Conservation (phyloP, 2,329 filamentous ascomycete genomes). For the Fusarium metavorans region DNA sequence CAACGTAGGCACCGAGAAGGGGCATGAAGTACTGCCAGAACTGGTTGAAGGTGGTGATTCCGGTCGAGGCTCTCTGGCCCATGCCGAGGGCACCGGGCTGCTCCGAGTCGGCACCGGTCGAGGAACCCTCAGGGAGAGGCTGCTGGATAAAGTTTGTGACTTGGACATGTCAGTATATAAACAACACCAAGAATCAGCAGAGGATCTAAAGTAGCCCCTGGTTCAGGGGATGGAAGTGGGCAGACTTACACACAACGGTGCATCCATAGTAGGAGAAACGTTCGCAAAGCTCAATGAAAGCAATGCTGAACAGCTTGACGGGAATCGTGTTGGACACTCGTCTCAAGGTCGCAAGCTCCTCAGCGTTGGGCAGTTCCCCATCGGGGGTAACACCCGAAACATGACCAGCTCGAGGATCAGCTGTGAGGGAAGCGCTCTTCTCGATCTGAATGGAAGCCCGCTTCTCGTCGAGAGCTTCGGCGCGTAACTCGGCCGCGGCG, state of each 20-base stretch:
- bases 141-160: slow-evolving; percentile 74
- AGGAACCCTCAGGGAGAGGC: slow-evolving; percentile 65
- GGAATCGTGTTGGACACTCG: slow-evolving; percentile 70
- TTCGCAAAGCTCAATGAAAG: slow-evolving; percentile 77
- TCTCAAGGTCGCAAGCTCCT: slow-evolving; percentile 63
- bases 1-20: slow-evolving; percentile 63
- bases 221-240: neutral
- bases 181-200: neutral
- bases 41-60: slow-evolving; percentile 61
- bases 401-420: slow-evolving; percentile 12
- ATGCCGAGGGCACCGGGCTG: slow-evolving; percentile 68
- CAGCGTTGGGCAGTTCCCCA: slow-evolving; percentile 37
- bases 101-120: slow-evolving; percentile 61
- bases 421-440: slow-evolving; percentile 43
- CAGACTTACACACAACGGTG: slow-evolving; percentile 70
- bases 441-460: slow-evolving; percentile 44
- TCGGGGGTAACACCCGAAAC: slow-evolving; percentile 1
- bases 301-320: slow-evolving; percentile 70
- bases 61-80: slow-evolving; percentile 65
- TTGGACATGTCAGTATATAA: slow-evolving; percentile 35
- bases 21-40: slow-evolving; percentile 73
- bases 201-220: neutral
- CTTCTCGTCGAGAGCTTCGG: slow-evolving; percentile 48
- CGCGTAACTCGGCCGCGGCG: slow-evolving; percentile 43
- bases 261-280: slow-evolving; percentile 80